Evolutionary conservation across 371 early-diverging fungal genomes (phyloP), one percentile per base, ranked within the genome.

Genomic region (Actinomortierella wolfii): DNA sequence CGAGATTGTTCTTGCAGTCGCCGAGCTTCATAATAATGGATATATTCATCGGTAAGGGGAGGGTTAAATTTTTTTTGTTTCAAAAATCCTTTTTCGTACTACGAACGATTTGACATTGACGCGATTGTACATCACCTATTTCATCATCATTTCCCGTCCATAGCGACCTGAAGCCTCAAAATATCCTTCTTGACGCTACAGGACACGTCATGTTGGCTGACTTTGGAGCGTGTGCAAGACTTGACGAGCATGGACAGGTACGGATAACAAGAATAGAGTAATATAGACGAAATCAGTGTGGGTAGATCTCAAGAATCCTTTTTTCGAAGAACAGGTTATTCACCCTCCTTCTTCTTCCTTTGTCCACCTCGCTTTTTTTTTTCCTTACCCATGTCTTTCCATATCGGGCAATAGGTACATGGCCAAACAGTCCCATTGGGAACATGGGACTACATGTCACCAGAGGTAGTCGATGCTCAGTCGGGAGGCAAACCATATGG

Each of bases 361-460:
- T 49, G 9, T 49, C 13, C 4, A 25, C 51, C 21, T 39, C n/a
- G 3, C 51, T 51, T 51, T 21, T n/a, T 18, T 17, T 29, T 47
- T n/a, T 45, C 45, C 5, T 4, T 49, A 29, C 25, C 18, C 29
- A n/a, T n/a, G 24, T 20, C 11, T 48, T 24, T 5, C 3, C 24
- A 57, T 21, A 20, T 15, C 21, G 24, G 18, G 1, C 4, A 15
- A 28, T 57, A 67, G 64, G 64, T 71, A 24, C 68, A 62, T 54
- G 79, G 87, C 81, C 64, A 85, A 76, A 86, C 80, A 1, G 74
- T 81, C 4, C 78, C 93, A 0, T 95, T 97, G 1, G 99, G 99
- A 7, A 97, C 99, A 1, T 92, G 94, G 52, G 95, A 96, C 59
- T 97, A 96, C 74, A 95, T 99, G 58, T 97, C 97, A 17, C 96